phyloP scores from a whole-genome alignment of 768 basidiomycete species.

The Lentinus brumalis region DNA sequence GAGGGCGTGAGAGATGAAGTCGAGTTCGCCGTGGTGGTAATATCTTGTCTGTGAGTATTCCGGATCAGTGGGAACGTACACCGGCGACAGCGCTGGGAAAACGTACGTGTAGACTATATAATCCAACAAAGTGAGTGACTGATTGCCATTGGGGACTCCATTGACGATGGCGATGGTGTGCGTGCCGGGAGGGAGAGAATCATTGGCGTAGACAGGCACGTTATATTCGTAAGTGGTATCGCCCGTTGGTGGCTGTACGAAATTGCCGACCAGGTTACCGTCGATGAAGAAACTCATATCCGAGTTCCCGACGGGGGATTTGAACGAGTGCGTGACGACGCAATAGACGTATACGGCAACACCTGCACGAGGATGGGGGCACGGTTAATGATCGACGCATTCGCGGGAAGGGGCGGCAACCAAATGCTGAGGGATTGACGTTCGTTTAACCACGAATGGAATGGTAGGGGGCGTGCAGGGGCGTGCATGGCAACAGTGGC shows the following conservation, averaged over 20 bases:
- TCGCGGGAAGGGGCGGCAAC: background rate
- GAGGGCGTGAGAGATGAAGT: background rate
- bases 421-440: background rate
- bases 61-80: background rate
- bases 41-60: conserved; percentile 5
- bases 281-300: conserved; percentile 45
- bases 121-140: conserved; percentile 40
- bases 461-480: background rate
- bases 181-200: conserved; percentile 25
- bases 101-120: conserved; percentile 43
- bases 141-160: conserved; percentile 31
- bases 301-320: conserved; percentile 29
- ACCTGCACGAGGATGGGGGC: conserved; percentile 29
- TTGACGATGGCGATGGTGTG: conserved; percentile 40
- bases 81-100: background rate
- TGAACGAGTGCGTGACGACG: conserved; percentile 32
- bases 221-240: conserved; percentile 34
- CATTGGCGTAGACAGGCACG: conserved; percentile 37
- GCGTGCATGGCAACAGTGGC: background rate
- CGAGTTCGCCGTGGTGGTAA: background rate
- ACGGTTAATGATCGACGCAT: background rate
- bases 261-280: conserved; percentile 33
- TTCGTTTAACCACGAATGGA: too few relatives aligned
- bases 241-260: conserved; percentile 24
- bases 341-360: conserved; percentile 49